Evolutionary conservation across 805 yeast species (phyloP), one percentile per base, ranked within the genome.

Genomic region (Debaryomyces tyrocola): DNA sequence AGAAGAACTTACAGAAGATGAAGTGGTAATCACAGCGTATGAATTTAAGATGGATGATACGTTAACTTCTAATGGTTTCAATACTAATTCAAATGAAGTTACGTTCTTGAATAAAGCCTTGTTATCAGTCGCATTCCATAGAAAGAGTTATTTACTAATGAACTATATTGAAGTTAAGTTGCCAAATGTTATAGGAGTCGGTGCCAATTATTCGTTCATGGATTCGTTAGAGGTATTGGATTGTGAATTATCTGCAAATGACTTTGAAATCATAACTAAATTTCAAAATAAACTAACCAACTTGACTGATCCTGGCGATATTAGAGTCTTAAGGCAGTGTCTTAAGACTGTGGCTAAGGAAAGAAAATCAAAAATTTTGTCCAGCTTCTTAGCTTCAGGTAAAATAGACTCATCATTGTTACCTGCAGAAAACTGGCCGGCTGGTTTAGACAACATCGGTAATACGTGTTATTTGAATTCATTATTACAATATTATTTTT

Each of bases 391-490:
- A 28, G 71, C 69, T 34, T 74, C 82, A 0, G 96, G 96, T 0
- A 66, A 76, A 17, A 69, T 85, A 33, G 88, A 85, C 59, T 67
- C 76, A 8, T 63, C 77, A 1, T 63, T 87, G 15, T 54, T 72
- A 12, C 84, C 90, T 0, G 78, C 82, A 0, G 83, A 79, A 12
- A 77, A 80, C 41, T 84, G 92, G 80, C 99, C 99, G 0, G 88
- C 90, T 3, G 99, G 99, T 0, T 74, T 94, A 59, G 88, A 86
- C 64, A 94, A 94, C 61, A 91, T 90, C 51, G 99, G 99, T 20
- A 94, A 94, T 62, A 92, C 99, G 0, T 94, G 99, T 65, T 91
- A 91, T 56, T 73, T 94, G 63, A 92, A 94, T 62, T 92, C 98
- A 0, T 72, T 94, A 41, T 69, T 92, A 36, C 99, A 92, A 61